phyloP scores from a whole-genome alignment of 257 asterid species.

The Capsicum baccatum region DNA sequence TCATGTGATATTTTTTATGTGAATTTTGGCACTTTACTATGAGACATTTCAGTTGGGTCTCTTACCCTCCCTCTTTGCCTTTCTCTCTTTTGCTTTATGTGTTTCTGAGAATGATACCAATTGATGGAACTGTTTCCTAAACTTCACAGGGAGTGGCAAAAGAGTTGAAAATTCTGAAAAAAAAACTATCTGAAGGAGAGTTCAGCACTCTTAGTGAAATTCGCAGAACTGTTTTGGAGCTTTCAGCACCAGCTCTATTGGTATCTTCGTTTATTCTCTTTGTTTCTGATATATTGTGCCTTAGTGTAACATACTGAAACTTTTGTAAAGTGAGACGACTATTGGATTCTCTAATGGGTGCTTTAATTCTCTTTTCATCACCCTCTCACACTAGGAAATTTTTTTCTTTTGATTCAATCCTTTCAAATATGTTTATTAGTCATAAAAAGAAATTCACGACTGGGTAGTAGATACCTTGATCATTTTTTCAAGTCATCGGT shows the following conservation, averaged over 20 bases:
- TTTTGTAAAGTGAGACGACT: neutral
- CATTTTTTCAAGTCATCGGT: neutral
- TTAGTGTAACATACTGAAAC: neutral
- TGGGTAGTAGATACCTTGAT: slow-evolving; percentile 15
- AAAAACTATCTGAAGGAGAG: slow-evolving; percentile 62
- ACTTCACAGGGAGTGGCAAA: slow-evolving; percentile 72
- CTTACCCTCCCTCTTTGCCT: neutral
- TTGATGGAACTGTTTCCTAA: slow-evolving; percentile 7
- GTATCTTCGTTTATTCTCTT: slow-evolving; percentile 46
- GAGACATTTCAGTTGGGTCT: slow-evolving; percentile 19
- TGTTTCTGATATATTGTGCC: slow-evolving; percentile 15
- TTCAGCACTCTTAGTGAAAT: slow-evolving; percentile 72
- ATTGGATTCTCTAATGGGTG: slow-evolving; percentile 18
- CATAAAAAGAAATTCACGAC: neutral
- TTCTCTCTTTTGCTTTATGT: slow-evolving; percentile 14
- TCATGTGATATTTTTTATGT: neutral
- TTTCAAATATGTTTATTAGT: neutral
- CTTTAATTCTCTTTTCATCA: neutral
- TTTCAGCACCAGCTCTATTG: slow-evolving; percentile 83
- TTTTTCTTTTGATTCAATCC: slow-evolving; percentile 7
- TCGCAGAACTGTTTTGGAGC: slow-evolving; percentile 75
- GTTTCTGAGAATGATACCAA: slow-evolving; percentile 1
- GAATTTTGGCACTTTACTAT: neutral
- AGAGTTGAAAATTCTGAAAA: slow-evolving; percentile 61
- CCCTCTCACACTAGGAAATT: neutral